These are phyloP conservation scores for Aspergillus fumigatus DNA, from an alignment of 2,329 filamentous ascomycete genomes.

Conservation along the genomic window DNA sequence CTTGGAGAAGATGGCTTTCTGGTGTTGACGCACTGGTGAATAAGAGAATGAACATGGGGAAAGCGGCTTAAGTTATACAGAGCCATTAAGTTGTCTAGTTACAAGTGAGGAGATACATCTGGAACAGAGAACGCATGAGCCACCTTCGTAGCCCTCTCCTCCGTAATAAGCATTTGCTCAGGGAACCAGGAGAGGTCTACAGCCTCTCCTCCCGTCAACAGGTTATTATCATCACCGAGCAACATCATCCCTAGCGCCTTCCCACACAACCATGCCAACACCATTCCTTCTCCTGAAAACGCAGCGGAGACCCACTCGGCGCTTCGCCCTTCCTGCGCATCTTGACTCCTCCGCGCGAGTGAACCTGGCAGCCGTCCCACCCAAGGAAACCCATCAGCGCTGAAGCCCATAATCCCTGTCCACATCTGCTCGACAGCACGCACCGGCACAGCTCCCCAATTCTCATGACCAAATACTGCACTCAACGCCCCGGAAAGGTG, in stretches of 20 bases:
- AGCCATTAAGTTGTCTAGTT: neutral
- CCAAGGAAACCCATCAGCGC: conserved; percentile 47
- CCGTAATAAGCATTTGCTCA: conserved; percentile 23
- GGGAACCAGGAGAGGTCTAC: conserved; percentile 25
- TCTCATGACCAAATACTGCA: conserved; percentile 20
- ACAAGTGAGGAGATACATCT: conserved; percentile 2
- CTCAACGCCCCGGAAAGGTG: conserved; percentile 24
- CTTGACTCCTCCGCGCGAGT: conserved; percentile 6
- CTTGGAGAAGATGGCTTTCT: conserved; percentile 18
- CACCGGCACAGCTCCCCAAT: conserved; percentile 18
- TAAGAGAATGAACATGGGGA: conserved; percentile 16
- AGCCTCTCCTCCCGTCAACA: conserved; percentile 1
- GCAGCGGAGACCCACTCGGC: conserved; percentile 27
- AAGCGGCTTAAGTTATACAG: neutral
- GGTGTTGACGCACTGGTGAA: conserved; percentile 21
- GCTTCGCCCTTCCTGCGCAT: neutral
- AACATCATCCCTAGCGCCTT: conserved; percentile 25
- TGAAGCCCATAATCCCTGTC: conserved; percentile 47
- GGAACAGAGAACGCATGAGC: conserved; percentile 7
- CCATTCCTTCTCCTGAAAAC: conserved; percentile 31
- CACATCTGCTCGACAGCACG: conserved; percentile 24
- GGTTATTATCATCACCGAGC: conserved; percentile 11
- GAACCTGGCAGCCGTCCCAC: conserved; percentile 40
- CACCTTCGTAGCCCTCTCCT: conserved; percentile 17
- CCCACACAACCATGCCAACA: conserved; percentile 28